These are phyloP conservation scores for Leersia perrieri DNA, from an alignment of 176 grass and related monocot species.

Conservation along the genomic window DNA sequence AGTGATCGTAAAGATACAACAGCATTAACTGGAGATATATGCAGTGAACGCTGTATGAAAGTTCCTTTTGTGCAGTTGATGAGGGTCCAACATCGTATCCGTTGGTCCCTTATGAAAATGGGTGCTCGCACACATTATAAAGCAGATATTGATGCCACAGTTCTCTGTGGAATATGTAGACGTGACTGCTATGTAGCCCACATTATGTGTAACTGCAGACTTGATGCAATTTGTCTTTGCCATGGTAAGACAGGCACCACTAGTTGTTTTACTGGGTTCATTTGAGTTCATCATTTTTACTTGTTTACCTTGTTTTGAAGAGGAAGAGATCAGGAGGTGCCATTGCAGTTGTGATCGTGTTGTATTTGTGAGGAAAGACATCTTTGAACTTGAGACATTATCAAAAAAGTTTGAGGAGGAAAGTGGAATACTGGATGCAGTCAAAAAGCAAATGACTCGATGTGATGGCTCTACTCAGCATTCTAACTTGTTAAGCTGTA, in stretches of 20 bases:
- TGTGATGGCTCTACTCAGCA: conserved; percentile 10
- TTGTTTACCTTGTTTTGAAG: conserved; percentile 56
- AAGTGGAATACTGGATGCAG: conserved; percentile 34
- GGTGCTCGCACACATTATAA: conserved; percentile 59
- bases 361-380: conserved; percentile 77
- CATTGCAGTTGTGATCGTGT: conserved; percentile 48
- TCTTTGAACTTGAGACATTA: conserved; percentile 61
- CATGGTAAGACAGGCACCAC: conserved; percentile 66
- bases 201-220: conserved; percentile 76
- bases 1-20: conserved; percentile 10
- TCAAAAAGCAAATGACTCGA: conserved; percentile 28
- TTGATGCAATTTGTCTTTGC: conserved; percentile 74
- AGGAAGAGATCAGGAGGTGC: conserved; percentile 70
- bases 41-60: conserved; percentile 44
- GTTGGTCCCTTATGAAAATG: conserved; percentile 58
- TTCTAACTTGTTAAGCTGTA: conserved; percentile 32
- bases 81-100: conserved; percentile 53
- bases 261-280: conserved; percentile 2
- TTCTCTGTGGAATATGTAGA: conserved; percentile 75
- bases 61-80: conserved; percentile 81
- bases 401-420: conserved; percentile 63
- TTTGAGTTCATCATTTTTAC: conserved; percentile 30
- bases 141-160: conserved; percentile 34
- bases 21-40: conserved; percentile 26
- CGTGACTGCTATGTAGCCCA: conserved; percentile 86